These are phyloP conservation scores for Talaromyces liani DNA, from an alignment of 495 filamentous ascomycete genomes.

Conservation along the genomic window DNA sequence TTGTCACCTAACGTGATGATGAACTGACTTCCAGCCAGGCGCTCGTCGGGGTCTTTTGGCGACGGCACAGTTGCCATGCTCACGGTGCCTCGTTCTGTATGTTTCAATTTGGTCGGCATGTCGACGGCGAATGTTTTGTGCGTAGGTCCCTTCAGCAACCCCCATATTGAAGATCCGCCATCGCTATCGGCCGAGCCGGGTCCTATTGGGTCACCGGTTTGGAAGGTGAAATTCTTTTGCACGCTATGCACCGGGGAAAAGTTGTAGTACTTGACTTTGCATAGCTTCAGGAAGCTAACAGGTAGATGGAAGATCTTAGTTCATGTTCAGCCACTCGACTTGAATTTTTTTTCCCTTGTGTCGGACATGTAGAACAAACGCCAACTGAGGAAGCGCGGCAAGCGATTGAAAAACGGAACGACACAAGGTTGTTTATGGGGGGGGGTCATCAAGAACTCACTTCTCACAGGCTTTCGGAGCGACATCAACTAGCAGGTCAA, in stretches of 20 bases:
- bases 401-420: not conserved
- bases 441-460: conserved; percentile 41
- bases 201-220: conserved; percentile 88
- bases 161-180: conserved; percentile 91
- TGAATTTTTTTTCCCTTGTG: not conserved
- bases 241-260: conserved; percentile 83
- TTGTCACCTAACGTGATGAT: conserved; percentile 81
- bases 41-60: conserved; percentile 67
- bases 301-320: conserved; percentile 42
- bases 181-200: conserved; percentile 75
- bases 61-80: conserved; percentile 87
- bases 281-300: conserved; percentile 89
- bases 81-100: conserved; percentile 79
- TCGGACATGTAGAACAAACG: conserved; percentile 11
- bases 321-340: conserved; percentile 32
- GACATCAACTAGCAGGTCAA: conserved; percentile 81
- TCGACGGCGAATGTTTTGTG: conserved; percentile 77
- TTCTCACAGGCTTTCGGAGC: conserved; percentile 88
- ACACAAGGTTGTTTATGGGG: not conserved
- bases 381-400: not conserved
- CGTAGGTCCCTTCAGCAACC: conserved; percentile 60
- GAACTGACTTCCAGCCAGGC: conserved; percentile 82
- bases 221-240: conserved; percentile 88
- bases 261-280: conserved; percentile 98
- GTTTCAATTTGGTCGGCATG: conserved; percentile 76